Conservation (phyloP, 257 asterid species). For the Solanum virginianum region DNA sequence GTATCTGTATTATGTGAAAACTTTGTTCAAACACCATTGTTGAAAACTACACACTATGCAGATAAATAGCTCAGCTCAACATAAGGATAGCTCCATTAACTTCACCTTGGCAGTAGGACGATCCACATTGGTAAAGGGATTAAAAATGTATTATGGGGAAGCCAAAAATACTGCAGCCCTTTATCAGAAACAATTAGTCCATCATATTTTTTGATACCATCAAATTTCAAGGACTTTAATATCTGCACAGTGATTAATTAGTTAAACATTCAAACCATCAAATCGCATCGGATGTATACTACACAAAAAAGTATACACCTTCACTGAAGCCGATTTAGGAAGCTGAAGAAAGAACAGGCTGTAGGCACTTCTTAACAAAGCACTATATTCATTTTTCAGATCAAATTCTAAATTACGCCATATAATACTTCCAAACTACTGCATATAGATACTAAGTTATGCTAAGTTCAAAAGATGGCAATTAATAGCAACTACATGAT, state of each 20-base stretch:
- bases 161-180: neutral
- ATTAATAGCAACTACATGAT: neutral
- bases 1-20: conserved; percentile 6
- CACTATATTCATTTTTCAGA: neutral
- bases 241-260: neutral
- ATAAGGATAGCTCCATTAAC: neutral
- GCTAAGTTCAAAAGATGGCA: neutral
- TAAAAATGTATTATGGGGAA: neutral
- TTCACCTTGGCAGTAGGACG: neutral
- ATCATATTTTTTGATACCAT: neutral
- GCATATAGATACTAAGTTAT: neutral
- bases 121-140: neutral
- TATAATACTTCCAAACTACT: neutral
- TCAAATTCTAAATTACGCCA: neutral
- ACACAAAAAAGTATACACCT: neutral
- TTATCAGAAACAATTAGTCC: neutral
- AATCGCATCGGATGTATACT: neutral
- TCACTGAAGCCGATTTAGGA: neutral
- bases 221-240: neutral
- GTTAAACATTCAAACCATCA: neutral
- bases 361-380: neutral
- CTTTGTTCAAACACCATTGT: neutral
- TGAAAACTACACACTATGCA: neutral
- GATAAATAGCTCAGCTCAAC: neutral
- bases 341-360: neutral